Evolutionary conservation across 371 early-diverging fungal species (phyloP), one percentile per base, ranked within the genome.

Genomic region (Circinella umbellata): DNA sequence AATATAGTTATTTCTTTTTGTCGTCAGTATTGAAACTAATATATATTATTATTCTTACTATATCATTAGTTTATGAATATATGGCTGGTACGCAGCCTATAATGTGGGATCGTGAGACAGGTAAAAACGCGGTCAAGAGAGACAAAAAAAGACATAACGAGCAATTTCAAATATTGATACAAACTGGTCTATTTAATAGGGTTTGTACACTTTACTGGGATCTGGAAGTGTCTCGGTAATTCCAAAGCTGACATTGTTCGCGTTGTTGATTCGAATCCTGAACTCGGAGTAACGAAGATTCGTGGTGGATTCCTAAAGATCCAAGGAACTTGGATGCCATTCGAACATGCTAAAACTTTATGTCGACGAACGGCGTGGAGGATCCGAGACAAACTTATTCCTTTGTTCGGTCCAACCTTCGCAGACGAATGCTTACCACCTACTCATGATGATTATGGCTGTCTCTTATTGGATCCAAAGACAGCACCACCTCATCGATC

Each of bases 321-420:
- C 59, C 92, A 90, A 79, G 91, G 91, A 59, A 92, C 91, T 18
- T 92, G 92, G 92, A 89, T 90, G 66, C 90, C 90, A 3, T 87
- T 83, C 59, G 85, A 86, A 46, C 80, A 81, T 54, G 91, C 91
- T 0, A 78, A 80, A 48, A 77, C 79, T 10, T 79, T 89, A 13
- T 89, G 89, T 49, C 78, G 79, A 39, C 76, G 86, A 51, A 87
- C 87, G 1, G 89, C 89, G 15, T 89, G 80, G 74, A 74, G 78
- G 42, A 80, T 91, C 38, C 83, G 91, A 17, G 77, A 84, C n/a
- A 88, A 89, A 61, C 74, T 91, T 6, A 78, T 84, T 4, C 87
- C 88, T 34, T 79, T 91, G 46, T 91, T 91, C 73, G 91, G 91
- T 1, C 85, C 84, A 13, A 68, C 73, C 9, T 89, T 90, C 67